phyloP scores from a whole-genome alignment of 208 protist genomes.

The Trypanosoma conorhini region DNA sequence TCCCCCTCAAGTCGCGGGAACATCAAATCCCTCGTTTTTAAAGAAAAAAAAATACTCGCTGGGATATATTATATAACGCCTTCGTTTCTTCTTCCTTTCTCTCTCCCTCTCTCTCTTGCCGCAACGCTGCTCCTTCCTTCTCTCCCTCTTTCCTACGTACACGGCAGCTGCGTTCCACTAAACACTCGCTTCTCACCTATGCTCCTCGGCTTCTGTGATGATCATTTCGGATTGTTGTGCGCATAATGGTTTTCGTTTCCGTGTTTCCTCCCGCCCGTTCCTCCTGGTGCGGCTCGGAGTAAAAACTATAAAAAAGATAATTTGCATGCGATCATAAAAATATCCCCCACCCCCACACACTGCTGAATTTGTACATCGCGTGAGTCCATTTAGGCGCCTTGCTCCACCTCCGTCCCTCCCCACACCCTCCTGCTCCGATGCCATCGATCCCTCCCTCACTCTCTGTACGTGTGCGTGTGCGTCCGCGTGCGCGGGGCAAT shows the following conservation, averaged over 20 bases:
- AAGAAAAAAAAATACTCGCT: no score
- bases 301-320: not conserved
- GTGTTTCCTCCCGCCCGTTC: not conserved
- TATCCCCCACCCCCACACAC: slow-evolving; percentile 15
- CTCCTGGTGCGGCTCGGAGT: not conserved
- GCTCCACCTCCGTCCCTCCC: not conserved
- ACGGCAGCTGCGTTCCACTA: not conserved
- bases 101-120: not conserved
- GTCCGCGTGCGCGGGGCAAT: not conserved
- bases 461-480: not conserved
- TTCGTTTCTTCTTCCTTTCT: not conserved
- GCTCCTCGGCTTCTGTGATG: slow-evolving; percentile 8
- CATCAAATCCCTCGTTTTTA: not conserved
- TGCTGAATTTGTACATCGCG: slow-evolving; percentile 14
- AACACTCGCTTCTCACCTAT: not conserved
- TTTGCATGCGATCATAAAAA: slow-evolving; percentile 18
- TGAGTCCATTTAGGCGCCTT: not conserved
- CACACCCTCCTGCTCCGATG: not conserved
- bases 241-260: not conserved
- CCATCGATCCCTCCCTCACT: not conserved
- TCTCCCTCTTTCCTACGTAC: not conserved
- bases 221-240: slow-evolving; percentile 15
- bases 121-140: not conserved
- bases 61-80: no score
- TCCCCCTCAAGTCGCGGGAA: not conserved